A percentile compares a stretch with the other conserved stretches of the same genome.
These are phyloP conservation scores for Mycena floridula DNA, from an alignment of 768 basidiomycete genomes.

Conservation along the genomic window DNA sequence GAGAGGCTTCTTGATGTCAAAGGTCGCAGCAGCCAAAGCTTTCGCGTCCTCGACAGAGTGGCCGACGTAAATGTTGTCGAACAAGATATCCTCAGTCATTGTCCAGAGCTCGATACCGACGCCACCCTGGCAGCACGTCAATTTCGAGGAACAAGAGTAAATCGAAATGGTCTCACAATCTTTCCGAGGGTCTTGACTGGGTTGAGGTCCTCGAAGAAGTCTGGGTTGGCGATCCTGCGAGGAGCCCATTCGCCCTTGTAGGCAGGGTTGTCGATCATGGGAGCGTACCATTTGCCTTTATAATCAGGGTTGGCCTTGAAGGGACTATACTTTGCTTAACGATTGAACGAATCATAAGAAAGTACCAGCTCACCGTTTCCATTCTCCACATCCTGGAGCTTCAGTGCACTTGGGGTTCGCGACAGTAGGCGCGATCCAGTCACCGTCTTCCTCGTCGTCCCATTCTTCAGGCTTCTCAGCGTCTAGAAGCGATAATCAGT, in stretches of 20 bases:
- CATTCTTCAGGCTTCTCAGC: conserved; percentile 97
- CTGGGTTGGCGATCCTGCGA: conserved; percentile 85
- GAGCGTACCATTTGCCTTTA: conserved; percentile 98
- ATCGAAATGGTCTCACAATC: conserved; percentile 50
- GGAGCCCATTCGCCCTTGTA: conserved; percentile 97
- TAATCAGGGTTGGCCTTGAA: conserved; percentile 88
- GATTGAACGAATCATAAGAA: too few relatives aligned
- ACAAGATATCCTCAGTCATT: conserved; percentile 94
- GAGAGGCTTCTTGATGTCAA: conserved; percentile 80
- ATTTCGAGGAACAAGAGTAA: background rate
- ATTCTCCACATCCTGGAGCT: conserved; percentile 92
- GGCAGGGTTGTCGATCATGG: conserved; percentile 92
- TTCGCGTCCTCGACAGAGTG: conserved; percentile 86
- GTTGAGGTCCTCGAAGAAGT: conserved; percentile 81
- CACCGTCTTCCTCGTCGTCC: conserved; percentile 99
- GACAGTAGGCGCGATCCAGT: conserved; percentile 91
- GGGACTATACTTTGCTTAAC: conserved; percentile 39
- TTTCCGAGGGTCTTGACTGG: conserved; percentile 81
- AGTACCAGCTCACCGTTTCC: conserved; percentile 75
- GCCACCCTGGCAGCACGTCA: conserved; percentile 55
- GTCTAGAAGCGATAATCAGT: conserved; percentile 32
- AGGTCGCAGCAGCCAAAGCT: conserved; percentile 80
- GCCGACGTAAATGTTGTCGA: conserved; percentile 92
- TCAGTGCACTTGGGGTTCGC: conserved; percentile 87
- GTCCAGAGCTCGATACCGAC: conserved; percentile 99